Percentiles rank a stretch among this genome's conserved stretches.
Conservation (phyloP, 305 asterid species). For the Striga hermonthica region DNA sequence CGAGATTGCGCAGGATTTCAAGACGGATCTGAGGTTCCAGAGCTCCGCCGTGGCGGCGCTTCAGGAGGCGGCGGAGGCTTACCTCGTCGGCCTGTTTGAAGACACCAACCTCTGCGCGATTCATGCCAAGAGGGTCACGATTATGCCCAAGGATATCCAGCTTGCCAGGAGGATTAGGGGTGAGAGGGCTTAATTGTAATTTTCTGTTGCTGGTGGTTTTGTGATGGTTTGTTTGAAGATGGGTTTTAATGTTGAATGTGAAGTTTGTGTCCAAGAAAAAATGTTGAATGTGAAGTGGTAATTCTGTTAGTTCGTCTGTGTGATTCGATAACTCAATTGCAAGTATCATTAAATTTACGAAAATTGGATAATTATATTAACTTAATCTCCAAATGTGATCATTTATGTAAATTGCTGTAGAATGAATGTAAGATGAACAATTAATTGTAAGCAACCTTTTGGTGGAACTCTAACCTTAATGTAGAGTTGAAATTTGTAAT, state of each 20-base stretch:
- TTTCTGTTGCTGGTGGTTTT: neutral
- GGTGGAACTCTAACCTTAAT: too few species aligned
- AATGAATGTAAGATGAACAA: too few species aligned
- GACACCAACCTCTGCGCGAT: slow-evolving; percentile 10
- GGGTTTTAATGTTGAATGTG: neutral
- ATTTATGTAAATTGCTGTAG: too few species aligned
- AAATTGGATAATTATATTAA: too few species aligned
- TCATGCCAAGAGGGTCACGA: neutral
- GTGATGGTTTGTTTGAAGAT: neutral
- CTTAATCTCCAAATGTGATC: too few species aligned
- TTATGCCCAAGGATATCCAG: slow-evolving; percentile 7
- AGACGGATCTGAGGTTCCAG: slow-evolving; percentile 8
- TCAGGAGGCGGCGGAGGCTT: slow-evolving; percentile 8
- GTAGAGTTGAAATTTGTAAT: too few species aligned
- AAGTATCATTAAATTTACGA: too few species aligned
- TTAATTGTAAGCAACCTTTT: too few species aligned
- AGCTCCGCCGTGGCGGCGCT: slow-evolving; percentile 5
- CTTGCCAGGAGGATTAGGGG: neutral
- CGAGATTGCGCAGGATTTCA: neutral
- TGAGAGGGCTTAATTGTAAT: neutral
- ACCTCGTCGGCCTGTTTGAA: neutral
- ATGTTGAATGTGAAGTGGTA: neutral
- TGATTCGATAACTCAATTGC: too few species aligned
- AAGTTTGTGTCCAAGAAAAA: too few species aligned
- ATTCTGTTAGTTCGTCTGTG: too few species aligned